Conservation (phyloP, 2,329 filamentous ascomycete species). For the Pseudocercospora fuligena region DNA sequence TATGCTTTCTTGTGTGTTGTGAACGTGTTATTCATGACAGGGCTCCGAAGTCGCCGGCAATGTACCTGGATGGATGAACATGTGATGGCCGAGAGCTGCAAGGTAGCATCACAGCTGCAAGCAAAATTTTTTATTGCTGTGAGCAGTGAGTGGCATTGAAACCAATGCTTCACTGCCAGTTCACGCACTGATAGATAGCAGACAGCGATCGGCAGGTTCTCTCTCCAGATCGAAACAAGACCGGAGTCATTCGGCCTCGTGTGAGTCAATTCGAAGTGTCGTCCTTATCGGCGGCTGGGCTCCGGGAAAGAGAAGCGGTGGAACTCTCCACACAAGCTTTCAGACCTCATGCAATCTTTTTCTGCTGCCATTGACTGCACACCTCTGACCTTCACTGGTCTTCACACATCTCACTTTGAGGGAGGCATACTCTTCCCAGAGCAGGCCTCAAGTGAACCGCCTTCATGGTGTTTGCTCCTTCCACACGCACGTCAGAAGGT, state of each 20-base stretch:
- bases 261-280: conserved; percentile 6
- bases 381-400: conserved; percentile 4
- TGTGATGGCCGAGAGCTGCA: not conserved
- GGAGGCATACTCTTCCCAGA: not conserved
- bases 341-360: not conserved
- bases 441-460: conserved; percentile 7
- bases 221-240: not conserved
- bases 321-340: not conserved
- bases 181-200: too few relatives aligned
- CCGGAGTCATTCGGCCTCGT: not conserved
- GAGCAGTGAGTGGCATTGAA: not conserved
- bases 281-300: not conserved
- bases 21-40: too few relatives aligned
- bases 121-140: not conserved
- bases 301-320: not conserved
- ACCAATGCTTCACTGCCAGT: too few relatives aligned
- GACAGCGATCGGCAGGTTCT: too few relatives aligned
- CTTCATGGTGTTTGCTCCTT: conserved; percentile 55
- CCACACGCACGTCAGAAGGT: conserved; percentile 60
- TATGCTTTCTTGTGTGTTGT: not conserved
- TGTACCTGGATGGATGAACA: not conserved
- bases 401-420: not conserved
- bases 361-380: not conserved
- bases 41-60: too few relatives aligned
- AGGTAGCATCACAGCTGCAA: not conserved